Evolutionary conservation across 2,329 filamentous ascomycete species (phyloP), one percentile per base, ranked within the genome.

Genomic region (Pyricularia sp.): DNA sequence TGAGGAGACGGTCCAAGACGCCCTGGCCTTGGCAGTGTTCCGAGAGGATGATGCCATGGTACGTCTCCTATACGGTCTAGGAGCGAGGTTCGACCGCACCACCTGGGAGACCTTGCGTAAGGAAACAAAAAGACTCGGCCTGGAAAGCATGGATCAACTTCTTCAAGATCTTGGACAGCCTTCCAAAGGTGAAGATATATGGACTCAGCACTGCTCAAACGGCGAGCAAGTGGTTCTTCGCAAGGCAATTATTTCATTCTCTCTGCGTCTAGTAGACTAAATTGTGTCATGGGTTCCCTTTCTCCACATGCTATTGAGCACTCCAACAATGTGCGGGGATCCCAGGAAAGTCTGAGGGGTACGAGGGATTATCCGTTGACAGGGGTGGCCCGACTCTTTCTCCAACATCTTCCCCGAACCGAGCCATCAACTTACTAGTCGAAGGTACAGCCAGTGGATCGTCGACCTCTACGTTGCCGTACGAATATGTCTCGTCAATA

Each of bases 31-130:
- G 59, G 59, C 59, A 26, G 14, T 63, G 10, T 63, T 63, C 14
- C 59, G 59, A 63, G 59, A 63, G 59, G 59, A 63, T 10, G 59
- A 63, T 26, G 59, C 59, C 59, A 63, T 63, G 59, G 26, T 63
- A 11, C 59, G 25, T 4, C 25, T 63, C 11, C 59, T 63, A 4
- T 20, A 28, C 25, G 14, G 14, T 4, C 59, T 28, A 30, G 23
- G 59, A 28, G 59, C 59, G 2, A 28, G 28, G 26, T 63, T 63
- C 28, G 59, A 63, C 25, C 59, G 59, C 59, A 30, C 26, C 25
- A 63, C 59, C 10, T 63, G 59, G 59, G 59, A 63, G 59, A 63
- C 14, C 6, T 28, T 63, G 23, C 23, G 59, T 14, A 28, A 20
- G 23, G 59, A 63, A 28, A 63, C 59, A 25, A 63, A 63, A 28